These are phyloP conservation scores for Phytopythium aichiense DNA, from an alignment of 352 stramenopile species.

Conservation along the genomic window DNA sequence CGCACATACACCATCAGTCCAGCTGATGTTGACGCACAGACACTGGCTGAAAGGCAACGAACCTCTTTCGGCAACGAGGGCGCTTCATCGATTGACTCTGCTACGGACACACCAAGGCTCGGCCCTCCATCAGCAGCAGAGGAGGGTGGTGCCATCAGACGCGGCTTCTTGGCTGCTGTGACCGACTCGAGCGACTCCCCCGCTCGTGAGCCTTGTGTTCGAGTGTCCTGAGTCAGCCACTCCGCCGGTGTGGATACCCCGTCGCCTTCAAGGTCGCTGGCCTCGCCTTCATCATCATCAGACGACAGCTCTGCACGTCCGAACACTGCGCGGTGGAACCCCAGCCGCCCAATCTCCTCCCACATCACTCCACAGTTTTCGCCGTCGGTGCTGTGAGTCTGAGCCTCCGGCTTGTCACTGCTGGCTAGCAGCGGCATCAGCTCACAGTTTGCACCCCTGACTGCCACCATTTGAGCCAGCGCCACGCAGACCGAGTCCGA, in stretches of 20 bases:
- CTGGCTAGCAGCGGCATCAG: not conserved
- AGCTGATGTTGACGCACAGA: not conserved
- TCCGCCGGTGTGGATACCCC: not conserved
- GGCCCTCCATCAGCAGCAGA: not conserved
- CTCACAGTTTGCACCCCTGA: not conserved
- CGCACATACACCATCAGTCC: not conserved
- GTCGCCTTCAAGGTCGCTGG: not conserved
- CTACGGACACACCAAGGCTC: not conserved
- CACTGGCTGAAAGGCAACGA: not conserved
- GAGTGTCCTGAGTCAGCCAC: not conserved
- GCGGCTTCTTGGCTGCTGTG: not conserved
- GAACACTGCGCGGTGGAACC: conserved; percentile 22
- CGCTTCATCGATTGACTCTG: not conserved
- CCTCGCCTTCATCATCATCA: conserved; percentile 10
- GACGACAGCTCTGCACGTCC: not conserved
- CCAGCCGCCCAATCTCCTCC: conserved; percentile 9
- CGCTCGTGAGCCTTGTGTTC: not conserved
- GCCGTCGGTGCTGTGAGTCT: not conserved
- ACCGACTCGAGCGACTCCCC: not conserved
- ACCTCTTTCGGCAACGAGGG: not conserved
- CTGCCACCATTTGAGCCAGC: conserved; percentile 20
- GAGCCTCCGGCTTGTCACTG: not conserved
- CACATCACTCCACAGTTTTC: not conserved
- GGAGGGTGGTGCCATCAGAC: not conserved
- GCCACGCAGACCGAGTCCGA: conserved; percentile 24